Base-by-base conservation (phyloP, 768 basidiomycete genomes). In the Tylopilus sp. region DNA sequence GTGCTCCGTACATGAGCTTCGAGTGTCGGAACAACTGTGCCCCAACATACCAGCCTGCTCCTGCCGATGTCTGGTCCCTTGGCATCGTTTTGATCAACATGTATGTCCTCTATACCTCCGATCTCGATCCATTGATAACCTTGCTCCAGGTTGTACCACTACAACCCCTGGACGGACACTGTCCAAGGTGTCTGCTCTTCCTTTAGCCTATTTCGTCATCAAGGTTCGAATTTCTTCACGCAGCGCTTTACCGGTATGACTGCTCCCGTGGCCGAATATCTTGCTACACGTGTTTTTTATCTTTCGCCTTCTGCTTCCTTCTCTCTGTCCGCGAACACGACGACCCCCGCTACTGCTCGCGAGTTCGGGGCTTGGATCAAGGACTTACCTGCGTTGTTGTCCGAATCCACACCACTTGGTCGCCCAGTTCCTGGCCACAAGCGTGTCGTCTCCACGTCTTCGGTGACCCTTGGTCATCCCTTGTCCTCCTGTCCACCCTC, bases 81-180 rank as follows among this genome's bases (percentile, higher is more conserved):
- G 96, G 96, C 57, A 97, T 99, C 69, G 97, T 99, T 59, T 84
- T 99, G 63, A 92, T 99, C 80, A 99, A 99, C 72, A 95, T 98
- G 92, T 90, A 62, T 31, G 85, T 77, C 16, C 41, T 14, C 28
- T 6, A 11, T 19, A 16, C 28, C 25, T 44, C n/a, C 52, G 47
- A 46, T 53, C 6, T 21, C 17, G 11, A 12, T 19, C 5, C 37
- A 12, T 31, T 22, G 48, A 54, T 58, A 30, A 61, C 50, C 17
- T 33, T 54, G 17, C 43, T 48, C 22, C 62, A 91, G 90, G 90
- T 78, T 98, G 68, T 99, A 98, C 74, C 97, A 99, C 72, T 90
- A 81, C 74, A 98, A 98, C 71, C 96, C 96, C 25, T 99, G 97
- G 97, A 90, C 90, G 41, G 96, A 98, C 68, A 96, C 96, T 2